Evolutionary conservation across 305 asterid species (phyloP).

Genomic region (Rubia balearica): DNA sequence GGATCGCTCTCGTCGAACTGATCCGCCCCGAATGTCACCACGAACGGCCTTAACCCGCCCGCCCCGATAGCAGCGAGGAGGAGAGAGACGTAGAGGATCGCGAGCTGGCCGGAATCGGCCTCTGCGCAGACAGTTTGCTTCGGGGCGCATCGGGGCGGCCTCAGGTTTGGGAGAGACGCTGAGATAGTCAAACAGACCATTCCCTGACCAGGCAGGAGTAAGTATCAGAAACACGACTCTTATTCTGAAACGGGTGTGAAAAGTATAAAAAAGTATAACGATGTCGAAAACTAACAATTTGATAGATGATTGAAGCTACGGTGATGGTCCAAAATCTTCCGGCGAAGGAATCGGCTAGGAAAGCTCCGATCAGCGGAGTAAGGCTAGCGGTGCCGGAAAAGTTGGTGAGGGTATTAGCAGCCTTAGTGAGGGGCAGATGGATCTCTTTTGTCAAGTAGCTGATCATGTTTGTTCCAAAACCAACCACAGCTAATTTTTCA

Average conservation of each 20-base stretch:
- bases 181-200: conserved; percentile 63
- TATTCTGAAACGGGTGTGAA: neutral
- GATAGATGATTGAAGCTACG: conserved; percentile 43
- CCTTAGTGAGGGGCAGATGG: conserved; percentile 50
- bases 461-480: conserved; percentile 68
- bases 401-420: conserved; percentile 43
- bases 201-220: conserved; percentile 37
- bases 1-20: conserved; percentile 79
- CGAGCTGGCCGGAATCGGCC: conserved; percentile 55
- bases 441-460: conserved; percentile 63
- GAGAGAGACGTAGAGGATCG: conserved; percentile 58
- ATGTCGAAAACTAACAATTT: conserved; percentile 23
- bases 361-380: conserved; percentile 45
- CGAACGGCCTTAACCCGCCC: conserved; percentile 81
- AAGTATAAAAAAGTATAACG: neutral
- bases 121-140: conserved; percentile 33
- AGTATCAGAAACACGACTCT: neutral
- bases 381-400: conserved; percentile 47
- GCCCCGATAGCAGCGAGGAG: conserved; percentile 63
- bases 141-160: conserved; percentile 62
- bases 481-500: conserved; percentile 86
- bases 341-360: conserved; percentile 39
- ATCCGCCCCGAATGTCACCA: conserved; percentile 81
- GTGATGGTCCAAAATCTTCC: conserved; percentile 56
- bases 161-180: conserved; percentile 55